phyloP scores from a whole-genome alignment of 225 moss, liverwort and hornwort species.

The Marchantia polymorpha region DNA sequence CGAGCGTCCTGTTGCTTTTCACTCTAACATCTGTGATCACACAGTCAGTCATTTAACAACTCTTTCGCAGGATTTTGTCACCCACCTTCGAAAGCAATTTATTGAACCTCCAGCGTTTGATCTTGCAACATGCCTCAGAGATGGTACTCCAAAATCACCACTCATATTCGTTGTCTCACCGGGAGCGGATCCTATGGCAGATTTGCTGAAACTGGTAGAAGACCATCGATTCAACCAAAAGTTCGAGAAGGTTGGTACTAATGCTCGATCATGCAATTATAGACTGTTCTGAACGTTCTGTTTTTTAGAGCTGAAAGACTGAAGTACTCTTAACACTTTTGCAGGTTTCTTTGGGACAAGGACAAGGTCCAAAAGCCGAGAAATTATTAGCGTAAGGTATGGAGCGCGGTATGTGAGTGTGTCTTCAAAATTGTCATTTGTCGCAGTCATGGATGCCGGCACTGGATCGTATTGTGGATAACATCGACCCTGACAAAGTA shows the following conservation, averaged over 20 bases:
- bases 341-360: slow-evolving; percentile 81
- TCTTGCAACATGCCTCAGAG: slow-evolving; percentile 72
- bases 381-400: slow-evolving; percentile 73
- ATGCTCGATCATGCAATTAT: neutral
- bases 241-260: slow-evolving; percentile 64
- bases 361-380: slow-evolving; percentile 84
- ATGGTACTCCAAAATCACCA: slow-evolving; percentile 67
- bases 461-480: slow-evolving; percentile 68
- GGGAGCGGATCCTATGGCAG: slow-evolving; percentile 88
- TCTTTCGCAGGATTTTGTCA: slow-evolving; percentile 60
- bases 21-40: neutral
- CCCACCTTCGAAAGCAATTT: slow-evolving; percentile 59
- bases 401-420: slow-evolving; percentile 96
- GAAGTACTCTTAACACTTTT: neutral
- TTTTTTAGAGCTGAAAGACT: neutral
- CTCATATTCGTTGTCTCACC: slow-evolving; percentile 83
- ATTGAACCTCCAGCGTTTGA: slow-evolving; percentile 78
- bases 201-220: slow-evolving; percentile 76
- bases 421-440: slow-evolving; percentile 88
- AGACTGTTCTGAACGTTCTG: neutral
- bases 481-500: slow-evolving; percentile 74
- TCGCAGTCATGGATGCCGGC: slow-evolving; percentile 94
- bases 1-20: neutral
- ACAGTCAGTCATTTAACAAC: neutral
- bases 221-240: slow-evolving; percentile 66